Evolutionary conservation across 2,329 filamentous ascomycete species (phyloP).

Genomic region (Beauveria caledonica): DNA sequence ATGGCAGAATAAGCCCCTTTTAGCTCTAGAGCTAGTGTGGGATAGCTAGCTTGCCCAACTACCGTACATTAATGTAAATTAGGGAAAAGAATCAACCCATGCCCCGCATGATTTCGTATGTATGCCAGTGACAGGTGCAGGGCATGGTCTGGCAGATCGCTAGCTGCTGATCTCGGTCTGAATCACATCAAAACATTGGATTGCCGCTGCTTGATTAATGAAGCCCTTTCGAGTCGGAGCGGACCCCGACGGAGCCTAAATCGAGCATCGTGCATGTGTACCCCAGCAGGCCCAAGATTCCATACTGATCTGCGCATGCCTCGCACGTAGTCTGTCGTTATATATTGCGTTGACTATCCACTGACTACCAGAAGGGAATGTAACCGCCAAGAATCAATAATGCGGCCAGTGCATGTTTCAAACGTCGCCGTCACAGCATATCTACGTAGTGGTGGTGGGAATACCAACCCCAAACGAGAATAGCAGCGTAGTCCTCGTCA

Average conservation of each 20-base stretch:
- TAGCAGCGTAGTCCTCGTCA: conserved; percentile 1
- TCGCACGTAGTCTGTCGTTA: not conserved
- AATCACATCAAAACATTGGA: not conserved
- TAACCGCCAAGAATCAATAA: not conserved
- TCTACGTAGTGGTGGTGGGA: not conserved
- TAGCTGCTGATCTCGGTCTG: conserved; percentile 4
- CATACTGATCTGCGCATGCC: not conserved
- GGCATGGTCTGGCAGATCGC: not conserved
- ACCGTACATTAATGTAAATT: conserved; percentile 1
- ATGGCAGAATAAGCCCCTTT: not conserved
- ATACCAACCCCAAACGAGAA: not conserved
- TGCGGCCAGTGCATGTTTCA: conserved; percentile 6
- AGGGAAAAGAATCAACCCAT: not conserved
- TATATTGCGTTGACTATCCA: not conserved
- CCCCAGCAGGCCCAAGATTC: not conserved
- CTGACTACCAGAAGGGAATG: no score
- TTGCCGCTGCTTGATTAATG: not conserved
- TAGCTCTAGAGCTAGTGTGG: not conserved
- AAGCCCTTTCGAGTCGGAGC: not conserved
- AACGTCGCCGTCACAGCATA: not conserved
- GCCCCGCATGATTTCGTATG: not conserved
- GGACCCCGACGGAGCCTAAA: not conserved
- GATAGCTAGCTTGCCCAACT: not conserved
- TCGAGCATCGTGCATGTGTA: not conserved
- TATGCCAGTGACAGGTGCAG: conserved; percentile 4